These are phyloP conservation scores for Candida maltosa DNA, from an alignment of 805 yeast genomes.

Conservation along the genomic window DNA sequence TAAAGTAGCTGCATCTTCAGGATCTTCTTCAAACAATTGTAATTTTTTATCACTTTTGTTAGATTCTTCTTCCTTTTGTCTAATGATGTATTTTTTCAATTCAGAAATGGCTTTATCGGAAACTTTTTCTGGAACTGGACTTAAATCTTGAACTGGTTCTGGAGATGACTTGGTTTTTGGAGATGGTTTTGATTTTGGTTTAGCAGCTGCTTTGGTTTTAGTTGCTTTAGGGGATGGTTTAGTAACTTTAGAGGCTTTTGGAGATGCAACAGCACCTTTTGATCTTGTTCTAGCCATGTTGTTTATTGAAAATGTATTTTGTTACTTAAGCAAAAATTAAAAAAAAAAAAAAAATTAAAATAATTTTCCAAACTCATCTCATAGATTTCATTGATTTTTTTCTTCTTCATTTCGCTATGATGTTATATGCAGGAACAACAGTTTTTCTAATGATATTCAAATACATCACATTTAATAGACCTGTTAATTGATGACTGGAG, in stretches of 20 bases:
- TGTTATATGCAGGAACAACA: too few relatives aligned
- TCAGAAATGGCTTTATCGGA: conserved; percentile 56
- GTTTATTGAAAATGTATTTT: background rate
- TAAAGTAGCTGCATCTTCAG: conserved; percentile 52
- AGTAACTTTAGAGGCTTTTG: conserved; percentile 15
- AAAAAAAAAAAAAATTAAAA: too few relatives aligned
- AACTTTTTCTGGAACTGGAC: conserved; percentile 18
- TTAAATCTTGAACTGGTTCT: background rate
- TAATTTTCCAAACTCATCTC: too few relatives aligned
- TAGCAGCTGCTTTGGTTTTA: conserved; percentile 5
- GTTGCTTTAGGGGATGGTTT: conserved; percentile 20
- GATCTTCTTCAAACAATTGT: conserved; percentile 51
- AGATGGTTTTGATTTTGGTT: conserved; percentile 1
- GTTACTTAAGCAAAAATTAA: too few relatives aligned
- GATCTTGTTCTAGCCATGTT: conserved; percentile 34
- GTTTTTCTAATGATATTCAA: too few relatives aligned
- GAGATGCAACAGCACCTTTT: conserved; percentile 22
- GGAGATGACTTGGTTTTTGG: background rate
- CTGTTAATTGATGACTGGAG: too few relatives aligned
- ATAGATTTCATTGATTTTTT: too few relatives aligned
- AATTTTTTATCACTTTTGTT: conserved; percentile 34
- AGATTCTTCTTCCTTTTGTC: conserved; percentile 23
- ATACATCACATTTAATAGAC: too few relatives aligned
- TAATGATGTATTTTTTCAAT: conserved; percentile 55
- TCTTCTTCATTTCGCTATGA: too few relatives aligned